These are phyloP conservation scores for Teratosphaeria epicoccoides DNA, from an alignment of 2,329 filamentous ascomycete genomes.

Conservation along the genomic window DNA sequence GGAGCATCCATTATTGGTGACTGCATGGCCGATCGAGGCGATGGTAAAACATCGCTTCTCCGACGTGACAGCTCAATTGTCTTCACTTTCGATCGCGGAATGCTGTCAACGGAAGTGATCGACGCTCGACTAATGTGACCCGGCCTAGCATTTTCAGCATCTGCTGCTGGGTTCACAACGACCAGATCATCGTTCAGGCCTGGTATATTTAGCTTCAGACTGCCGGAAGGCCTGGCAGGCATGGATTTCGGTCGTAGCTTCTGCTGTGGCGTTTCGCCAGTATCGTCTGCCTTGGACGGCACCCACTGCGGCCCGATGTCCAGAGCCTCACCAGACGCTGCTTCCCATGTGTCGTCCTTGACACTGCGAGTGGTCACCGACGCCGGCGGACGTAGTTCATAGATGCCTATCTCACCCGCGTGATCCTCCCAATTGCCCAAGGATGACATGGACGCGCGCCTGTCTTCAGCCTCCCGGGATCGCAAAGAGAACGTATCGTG, in stretches of 20 bases:
- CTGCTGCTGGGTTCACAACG: neutral
- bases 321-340: neutral
- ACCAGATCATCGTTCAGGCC: neutral
- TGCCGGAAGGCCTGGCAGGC: neutral
- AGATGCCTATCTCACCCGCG: neutral
- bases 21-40: neutral
- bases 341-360: neutral
- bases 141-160: neutral
- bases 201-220: slow-evolving; percentile 6
- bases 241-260: neutral
- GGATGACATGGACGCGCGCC: neutral
- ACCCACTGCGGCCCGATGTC: neutral
- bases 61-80: slow-evolving; percentile 20
- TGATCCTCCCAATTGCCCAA: neutral
- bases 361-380: neutral
- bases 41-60: slow-evolving; percentile 2
- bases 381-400: neutral
- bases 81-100: slow-evolving; percentile 21
- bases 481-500: neutral
- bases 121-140: slow-evolving; percentile 22
- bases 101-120: slow-evolving; percentile 23
- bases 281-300: neutral
- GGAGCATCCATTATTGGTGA: neutral
- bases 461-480: neutral
- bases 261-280: neutral